These are phyloP conservation scores for Pyrenula massariospora DNA, from an alignment of 495 filamentous ascomycete genomes.

Conservation along the genomic window DNA sequence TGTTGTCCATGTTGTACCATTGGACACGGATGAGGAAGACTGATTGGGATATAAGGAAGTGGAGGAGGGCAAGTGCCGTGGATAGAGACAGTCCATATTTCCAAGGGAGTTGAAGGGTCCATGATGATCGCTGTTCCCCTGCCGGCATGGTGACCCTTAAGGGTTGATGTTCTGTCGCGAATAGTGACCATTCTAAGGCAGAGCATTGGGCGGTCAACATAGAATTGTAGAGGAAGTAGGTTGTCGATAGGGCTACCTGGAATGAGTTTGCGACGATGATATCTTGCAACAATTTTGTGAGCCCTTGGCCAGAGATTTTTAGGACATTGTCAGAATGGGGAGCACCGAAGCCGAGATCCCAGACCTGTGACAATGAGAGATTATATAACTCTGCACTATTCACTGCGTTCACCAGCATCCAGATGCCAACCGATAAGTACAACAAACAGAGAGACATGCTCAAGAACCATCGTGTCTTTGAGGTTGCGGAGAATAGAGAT, in stretches of 20 bases:
- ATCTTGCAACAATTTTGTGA: background rate
- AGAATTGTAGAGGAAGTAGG: slow-evolving; percentile 23
- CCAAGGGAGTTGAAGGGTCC: slow-evolving; percentile 27
- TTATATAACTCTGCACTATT: background rate
- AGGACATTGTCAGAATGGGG: background rate
- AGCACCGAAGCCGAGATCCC: background rate
- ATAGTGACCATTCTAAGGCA: slow-evolving; percentile 14
- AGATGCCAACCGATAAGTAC: background rate
- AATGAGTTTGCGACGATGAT: too few relatives aligned
- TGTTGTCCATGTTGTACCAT: background rate
- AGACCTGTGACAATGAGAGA: background rate
- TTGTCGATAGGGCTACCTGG: slow-evolving; percentile 23
- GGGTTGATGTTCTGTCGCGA: slow-evolving; percentile 12
- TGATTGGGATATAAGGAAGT: slow-evolving; percentile 29
- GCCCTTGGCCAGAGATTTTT: background rate
- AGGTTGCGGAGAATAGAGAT: background rate
- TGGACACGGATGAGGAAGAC: slow-evolving; percentile 16
- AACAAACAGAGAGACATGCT: background rate
- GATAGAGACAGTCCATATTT: slow-evolving; percentile 24
- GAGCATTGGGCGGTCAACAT: slow-evolving; percentile 22
- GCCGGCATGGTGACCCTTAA: slow-evolving; percentile 23
- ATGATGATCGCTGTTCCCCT: slow-evolving; percentile 22
- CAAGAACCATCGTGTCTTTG: background rate
- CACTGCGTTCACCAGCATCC: background rate
- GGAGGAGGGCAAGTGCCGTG: slow-evolving; percentile 10